phyloP scores from a whole-genome alignment of 2,329 filamentous ascomycete species.

The Phoma herbarum region DNA sequence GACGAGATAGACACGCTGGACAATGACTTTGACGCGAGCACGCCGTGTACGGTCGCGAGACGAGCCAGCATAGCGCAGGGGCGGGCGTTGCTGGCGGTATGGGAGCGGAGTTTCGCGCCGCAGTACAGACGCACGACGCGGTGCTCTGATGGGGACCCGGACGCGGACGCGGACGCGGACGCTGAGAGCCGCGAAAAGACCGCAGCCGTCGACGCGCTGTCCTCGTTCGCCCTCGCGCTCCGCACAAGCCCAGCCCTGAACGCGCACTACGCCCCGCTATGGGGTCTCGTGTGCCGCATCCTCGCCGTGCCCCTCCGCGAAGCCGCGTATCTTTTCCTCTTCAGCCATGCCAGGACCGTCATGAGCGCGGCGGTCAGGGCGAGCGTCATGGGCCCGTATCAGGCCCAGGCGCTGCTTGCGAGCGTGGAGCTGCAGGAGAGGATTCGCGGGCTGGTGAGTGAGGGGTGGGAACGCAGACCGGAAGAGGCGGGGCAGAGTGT shows the following conservation, averaged over 20 bases:
- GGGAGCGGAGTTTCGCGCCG: slow-evolving; percentile 73
- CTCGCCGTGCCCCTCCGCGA: slow-evolving; percentile 68
- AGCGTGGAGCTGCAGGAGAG: slow-evolving; percentile 64
- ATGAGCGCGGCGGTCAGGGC: slow-evolving; percentile 80
- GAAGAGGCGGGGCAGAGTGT: slow-evolving; percentile 78
- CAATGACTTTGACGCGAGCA: slow-evolving; percentile 78
- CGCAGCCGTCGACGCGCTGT: slow-evolving; percentile 36
- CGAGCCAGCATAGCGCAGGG: slow-evolving; percentile 80
- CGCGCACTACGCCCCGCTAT: slow-evolving; percentile 75
- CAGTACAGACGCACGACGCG: slow-evolving; percentile 22
- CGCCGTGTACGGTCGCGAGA: slow-evolving; percentile 80
- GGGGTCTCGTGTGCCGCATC: slow-evolving; percentile 71
- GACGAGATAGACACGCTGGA: slow-evolving; percentile 66
- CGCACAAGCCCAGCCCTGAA: slow-evolving; percentile 41
- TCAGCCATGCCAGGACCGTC: slow-evolving; percentile 79
- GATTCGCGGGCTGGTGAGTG: slow-evolving; percentile 66
- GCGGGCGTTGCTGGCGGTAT: slow-evolving; percentile 75
- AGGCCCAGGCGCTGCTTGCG: slow-evolving; percentile 77
- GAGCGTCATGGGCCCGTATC: slow-evolving; percentile 81
- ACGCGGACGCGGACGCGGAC: neutral
- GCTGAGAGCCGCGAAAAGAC: neutral
- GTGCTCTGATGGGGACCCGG: too few species aligned
- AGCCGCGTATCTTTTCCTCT: slow-evolving; percentile 77
- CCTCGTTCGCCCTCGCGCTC: slow-evolving; percentile 41
- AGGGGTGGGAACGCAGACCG: slow-evolving; percentile 66